A percentile compares a stretch with the other conserved stretches of the same genome.
Conservation (phyloP, 164 flowering plant species). For the Taxillus chinensis region DNA sequence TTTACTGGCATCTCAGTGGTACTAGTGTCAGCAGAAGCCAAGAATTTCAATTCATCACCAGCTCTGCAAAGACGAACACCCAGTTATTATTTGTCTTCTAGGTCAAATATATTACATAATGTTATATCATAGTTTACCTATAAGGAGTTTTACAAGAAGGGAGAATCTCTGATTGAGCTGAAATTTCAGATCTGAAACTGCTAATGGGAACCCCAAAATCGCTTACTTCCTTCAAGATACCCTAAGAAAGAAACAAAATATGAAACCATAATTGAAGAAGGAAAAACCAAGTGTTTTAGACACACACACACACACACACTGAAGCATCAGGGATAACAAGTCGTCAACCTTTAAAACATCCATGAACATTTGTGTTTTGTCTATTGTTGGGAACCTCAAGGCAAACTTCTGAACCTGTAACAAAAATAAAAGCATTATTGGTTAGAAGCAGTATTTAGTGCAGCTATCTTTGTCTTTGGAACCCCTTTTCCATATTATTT, state of each 20-base stretch:
- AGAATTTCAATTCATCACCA: constrained; percentile 10
- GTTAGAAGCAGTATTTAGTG: not conserved
- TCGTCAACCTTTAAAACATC: constrained; percentile 27
- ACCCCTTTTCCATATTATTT: not conserved
- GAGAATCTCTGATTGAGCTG: constrained; percentile 36
- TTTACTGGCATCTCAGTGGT: constrained; percentile 17
- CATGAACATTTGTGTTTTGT: constrained; percentile 26
- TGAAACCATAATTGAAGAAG: not conserved
- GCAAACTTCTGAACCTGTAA: constrained; percentile 62
- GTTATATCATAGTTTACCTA: constrained; percentile 20
- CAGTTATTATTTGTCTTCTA: not conserved
- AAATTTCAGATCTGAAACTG: constrained; percentile 23
- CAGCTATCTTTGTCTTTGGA: not conserved
- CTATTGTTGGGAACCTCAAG: constrained; percentile 25
- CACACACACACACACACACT: not conserved
- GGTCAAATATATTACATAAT: not conserved
- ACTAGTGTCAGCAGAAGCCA: constrained; percentile 13
- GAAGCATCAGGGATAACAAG: not conserved
- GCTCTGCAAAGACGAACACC: constrained; percentile 14
- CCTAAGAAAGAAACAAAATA: constrained; percentile 18
- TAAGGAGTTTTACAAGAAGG: constrained; percentile 21
- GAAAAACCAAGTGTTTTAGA: not conserved
- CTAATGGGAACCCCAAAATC: constrained; percentile 14
- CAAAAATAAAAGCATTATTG: not conserved
- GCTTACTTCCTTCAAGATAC: constrained; percentile 14